Conservation (phyloP, 2,329 filamentous ascomycete species). For the Penicillium brevicompactum region DNA sequence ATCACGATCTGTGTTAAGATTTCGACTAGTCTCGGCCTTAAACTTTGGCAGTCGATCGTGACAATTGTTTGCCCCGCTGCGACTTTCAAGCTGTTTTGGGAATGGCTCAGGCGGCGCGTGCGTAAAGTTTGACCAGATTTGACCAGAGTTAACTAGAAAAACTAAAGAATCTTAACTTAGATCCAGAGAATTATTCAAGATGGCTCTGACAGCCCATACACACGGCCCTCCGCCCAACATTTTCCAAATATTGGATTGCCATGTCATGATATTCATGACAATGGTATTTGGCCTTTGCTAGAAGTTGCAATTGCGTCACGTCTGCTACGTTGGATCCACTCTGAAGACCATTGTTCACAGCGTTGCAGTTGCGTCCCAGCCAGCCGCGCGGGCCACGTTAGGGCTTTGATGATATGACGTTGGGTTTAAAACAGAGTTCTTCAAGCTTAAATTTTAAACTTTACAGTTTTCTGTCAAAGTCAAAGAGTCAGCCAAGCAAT, state of each 20-base stretch:
- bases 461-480: not conserved
- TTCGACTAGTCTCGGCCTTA: not conserved
- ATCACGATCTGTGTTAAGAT: not conserved
- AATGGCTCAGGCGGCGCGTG: slow-evolving; percentile 1
- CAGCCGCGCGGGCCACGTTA: not conserved
- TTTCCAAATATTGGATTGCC: not conserved
- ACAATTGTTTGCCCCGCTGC: not conserved
- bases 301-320: slow-evolving; percentile 14
- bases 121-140: not conserved
- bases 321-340: slow-evolving; percentile 20
- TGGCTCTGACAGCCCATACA: not conserved
- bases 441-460: not conserved
- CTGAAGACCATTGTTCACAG: slow-evolving; percentile 22
- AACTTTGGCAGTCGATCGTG: not conserved
- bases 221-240: not conserved
- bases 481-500: not conserved
- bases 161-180: not conserved
- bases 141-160: not conserved
- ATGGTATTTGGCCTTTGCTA: not conserved
- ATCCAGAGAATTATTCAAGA: not conserved
- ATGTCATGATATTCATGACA: not conserved
- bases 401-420: slow-evolving; percentile 11
- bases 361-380: slow-evolving; percentile 28
- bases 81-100: slow-evolving; percentile 10
- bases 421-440: not conserved